Evolutionary conservation across 768 basidiomycete genomes (phyloP).

Genomic region (Suillus fuscotomentosus): DNA sequence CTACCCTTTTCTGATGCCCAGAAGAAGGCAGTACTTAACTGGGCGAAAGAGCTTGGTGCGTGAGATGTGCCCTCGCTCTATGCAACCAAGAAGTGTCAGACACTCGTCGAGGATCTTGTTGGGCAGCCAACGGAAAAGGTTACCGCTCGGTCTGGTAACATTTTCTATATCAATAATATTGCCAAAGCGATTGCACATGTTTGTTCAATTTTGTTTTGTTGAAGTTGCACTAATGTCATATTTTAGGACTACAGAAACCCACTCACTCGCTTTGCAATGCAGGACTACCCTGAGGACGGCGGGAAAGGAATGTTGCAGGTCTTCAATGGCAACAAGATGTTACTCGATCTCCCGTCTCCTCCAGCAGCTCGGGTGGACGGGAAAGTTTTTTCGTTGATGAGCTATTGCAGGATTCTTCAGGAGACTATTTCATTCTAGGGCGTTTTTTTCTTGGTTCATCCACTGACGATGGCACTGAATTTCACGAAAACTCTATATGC

Average conservation of each 20-base stretch:
- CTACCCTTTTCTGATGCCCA: slow-evolving; percentile 28
- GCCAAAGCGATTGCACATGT: slow-evolving; percentile 22
- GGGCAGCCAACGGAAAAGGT: slow-evolving; percentile 11
- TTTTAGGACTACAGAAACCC: slow-evolving; percentile 2
- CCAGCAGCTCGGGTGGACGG: no score
- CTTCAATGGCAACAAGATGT: background rate
- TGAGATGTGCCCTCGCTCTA: slow-evolving; percentile 20
- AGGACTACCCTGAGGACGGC: background rate
- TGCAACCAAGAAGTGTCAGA: slow-evolving; percentile 11
- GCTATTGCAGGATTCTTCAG: no score
- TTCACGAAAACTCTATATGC: background rate
- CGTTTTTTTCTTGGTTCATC: background rate
- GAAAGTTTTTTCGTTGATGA: no score
- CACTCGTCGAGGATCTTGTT: background rate
- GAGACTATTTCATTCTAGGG: no score
- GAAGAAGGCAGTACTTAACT: slow-evolving; percentile 24
- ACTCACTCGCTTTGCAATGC: background rate
- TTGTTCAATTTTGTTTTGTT: background rate
- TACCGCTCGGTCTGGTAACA: slow-evolving; percentile 15
- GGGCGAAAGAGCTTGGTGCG: slow-evolving; percentile 26
- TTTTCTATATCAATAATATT: slow-evolving; percentile 20
- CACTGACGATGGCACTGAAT: background rate
- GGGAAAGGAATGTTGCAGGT: background rate
- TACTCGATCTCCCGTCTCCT: no score
- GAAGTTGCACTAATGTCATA: background rate